Conservation (phyloP, 768 basidiomycete species). For the Leucosporidium scottii region DNA sequence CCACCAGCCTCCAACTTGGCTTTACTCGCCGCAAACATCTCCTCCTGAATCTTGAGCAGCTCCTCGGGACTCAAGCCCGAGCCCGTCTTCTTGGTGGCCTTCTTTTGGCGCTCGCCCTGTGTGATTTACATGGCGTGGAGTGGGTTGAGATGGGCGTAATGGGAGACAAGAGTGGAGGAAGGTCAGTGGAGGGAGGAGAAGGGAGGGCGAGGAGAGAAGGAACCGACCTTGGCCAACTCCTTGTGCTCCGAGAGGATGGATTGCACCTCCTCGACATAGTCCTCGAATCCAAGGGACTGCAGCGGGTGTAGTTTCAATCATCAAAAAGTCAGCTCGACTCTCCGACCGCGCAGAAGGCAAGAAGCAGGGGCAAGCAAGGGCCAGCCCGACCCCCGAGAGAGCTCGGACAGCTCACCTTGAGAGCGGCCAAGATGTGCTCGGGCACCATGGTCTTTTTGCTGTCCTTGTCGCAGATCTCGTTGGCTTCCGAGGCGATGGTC, state of each 20-base stretch:
- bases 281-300: constrained; percentile 85
- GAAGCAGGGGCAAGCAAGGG: constrained; percentile 5
- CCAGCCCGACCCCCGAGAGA: too few species aligned
- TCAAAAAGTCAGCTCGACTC: background rate
- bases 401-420: constrained; percentile 81
- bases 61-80: constrained; percentile 89
- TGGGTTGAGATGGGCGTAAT: background rate
- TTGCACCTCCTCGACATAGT: constrained; percentile 80
- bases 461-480: constrained; percentile 95
- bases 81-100: constrained; percentile 68
- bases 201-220: background rate
- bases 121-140: background rate
- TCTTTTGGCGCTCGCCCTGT: constrained; percentile 76
- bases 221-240: constrained; percentile 77
- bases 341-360: background rate
- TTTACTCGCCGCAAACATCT: constrained; percentile 83
- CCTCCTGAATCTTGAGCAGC: constrained; percentile 75
- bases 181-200: background rate
- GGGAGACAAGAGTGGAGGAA: background rate
- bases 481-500: constrained; percentile 91
- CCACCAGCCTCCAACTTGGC: constrained; percentile 41
- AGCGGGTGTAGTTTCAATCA: background rate
- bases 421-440: constrained; percentile 85
- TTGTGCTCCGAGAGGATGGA: constrained; percentile 94
- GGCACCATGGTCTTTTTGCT: constrained; percentile 98